phyloP scores from a whole-genome alignment of 306 rosid genomes.

The Medicago arabica region DNA sequence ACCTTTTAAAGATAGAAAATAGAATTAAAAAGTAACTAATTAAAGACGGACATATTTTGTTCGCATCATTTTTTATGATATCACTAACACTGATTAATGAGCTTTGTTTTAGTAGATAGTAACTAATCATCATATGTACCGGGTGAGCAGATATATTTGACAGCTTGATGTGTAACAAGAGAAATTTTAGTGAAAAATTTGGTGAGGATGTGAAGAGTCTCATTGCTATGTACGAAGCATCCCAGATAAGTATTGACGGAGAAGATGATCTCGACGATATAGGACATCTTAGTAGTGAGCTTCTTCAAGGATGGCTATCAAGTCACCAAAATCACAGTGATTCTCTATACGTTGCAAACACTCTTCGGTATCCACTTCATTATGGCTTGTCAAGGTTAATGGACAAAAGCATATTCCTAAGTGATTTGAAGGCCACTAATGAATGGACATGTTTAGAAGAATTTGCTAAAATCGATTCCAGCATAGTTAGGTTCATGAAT shows the following conservation, averaged over 20 bases:
- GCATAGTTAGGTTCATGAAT: constrained; percentile 39
- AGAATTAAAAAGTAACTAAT: too few relatives aligned
- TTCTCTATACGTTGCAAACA: constrained; percentile 13
- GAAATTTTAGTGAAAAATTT: constrained; percentile 7
- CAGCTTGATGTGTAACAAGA: constrained; percentile 29
- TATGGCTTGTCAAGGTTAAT: constrained; percentile 49
- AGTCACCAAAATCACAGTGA: constrained; percentile 25
- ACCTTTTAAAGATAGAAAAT: too few relatives aligned
- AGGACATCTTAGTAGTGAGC: constrained; percentile 36
- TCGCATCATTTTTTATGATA: neutral
- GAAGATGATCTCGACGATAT: constrained; percentile 47
- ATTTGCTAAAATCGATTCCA: constrained; percentile 43
- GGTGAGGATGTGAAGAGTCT: constrained; percentile 47
- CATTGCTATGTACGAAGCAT: constrained; percentile 51
- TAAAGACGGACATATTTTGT: too few relatives aligned
- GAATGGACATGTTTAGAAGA: constrained; percentile 45
- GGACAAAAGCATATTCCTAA: constrained; percentile 24
- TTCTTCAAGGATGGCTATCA: constrained; percentile 40
- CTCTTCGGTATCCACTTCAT: constrained; percentile 49
- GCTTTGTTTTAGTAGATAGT: neutral
- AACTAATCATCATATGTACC: too few relatives aligned
- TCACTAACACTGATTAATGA: neutral
- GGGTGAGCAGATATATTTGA: constrained; percentile 43
- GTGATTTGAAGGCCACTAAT: constrained; percentile 9
- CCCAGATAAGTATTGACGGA: constrained; percentile 46